Base-by-base conservation (phyloP, 306 rosid species). In the Erythrophleum fordii region DNA sequence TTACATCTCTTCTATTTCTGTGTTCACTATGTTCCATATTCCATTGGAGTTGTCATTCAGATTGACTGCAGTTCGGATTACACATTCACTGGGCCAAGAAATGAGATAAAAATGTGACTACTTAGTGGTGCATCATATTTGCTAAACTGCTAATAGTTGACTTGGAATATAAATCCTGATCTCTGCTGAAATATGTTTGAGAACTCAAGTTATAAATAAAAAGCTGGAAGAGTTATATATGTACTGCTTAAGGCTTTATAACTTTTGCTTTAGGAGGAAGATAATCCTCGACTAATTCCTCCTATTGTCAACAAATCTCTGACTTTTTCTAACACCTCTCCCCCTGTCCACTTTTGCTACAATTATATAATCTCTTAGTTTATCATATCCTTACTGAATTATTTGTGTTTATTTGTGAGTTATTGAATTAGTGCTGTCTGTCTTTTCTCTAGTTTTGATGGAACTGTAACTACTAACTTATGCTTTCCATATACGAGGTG, bases 101-200 rank as follows among this genome's bases (percentile, higher is more conserved):
- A 31, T 64, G 22, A 34, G 23, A 34, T 64, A 17, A 31, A 64
- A 61, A 7, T 31, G 20, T 34, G 18, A 39, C 20, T n/a, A 34
- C 44, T 8, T 8, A 16, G 8, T 64, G 18, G 16, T 31, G 44
- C 0, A 10, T 64, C 46, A 31, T 64, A 7, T 31, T 7, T 64
- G 45, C 45, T 34, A 31, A 64, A 31, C 23, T 29, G 11, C 22
- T 29, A 29, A 64, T 64, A 29, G 44, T 16, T 10, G 42, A 37
- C 71, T 20, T 39, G 72, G 72, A 66, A 66, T 66, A 11, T n/a
- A n/a, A 66, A 66, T 66, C 51, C 10, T 20, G 49, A 37, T 39
- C 29, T 13, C 16, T 62, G 12, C 14, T 17, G 44, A 62, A 31
- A 17, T 66, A 12, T 25, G 28, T 20, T 6, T 66, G 49, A 37